phyloP scores from a whole-genome alignment of 345 rosid species.

The Mallotus nudiflorus region DNA sequence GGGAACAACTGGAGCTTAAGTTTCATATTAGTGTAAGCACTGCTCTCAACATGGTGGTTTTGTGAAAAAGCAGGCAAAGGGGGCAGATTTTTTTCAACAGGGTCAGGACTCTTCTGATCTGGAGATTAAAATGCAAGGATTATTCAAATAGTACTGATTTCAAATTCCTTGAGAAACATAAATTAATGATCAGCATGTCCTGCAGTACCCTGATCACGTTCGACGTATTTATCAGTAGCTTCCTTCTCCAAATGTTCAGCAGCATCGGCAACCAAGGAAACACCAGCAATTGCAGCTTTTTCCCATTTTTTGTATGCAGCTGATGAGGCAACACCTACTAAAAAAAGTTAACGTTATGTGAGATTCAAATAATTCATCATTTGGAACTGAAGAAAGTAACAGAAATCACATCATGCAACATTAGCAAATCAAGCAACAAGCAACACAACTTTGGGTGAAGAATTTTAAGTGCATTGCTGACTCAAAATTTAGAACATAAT shows the following conservation, averaged over 20 bases:
- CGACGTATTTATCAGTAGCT: conserved; percentile 51
- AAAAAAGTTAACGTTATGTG: conserved; percentile 21
- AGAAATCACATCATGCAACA: background rate
- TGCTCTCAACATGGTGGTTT: conserved; percentile 47
- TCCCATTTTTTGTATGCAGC: conserved; percentile 94
- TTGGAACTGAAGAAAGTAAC: background rate
- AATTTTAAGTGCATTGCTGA: background rate
- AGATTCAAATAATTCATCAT: background rate
- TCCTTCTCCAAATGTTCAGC: conserved; percentile 95
- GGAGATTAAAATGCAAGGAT: conserved; percentile 31
- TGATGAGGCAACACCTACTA: conserved; percentile 47
- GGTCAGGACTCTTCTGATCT: conserved; percentile 44
- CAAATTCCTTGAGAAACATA: conserved; percentile 22
- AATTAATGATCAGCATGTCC: conserved; percentile 27
- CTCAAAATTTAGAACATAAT: background rate
- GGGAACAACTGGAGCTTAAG: conserved; percentile 97
- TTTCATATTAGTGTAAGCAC: conserved; percentile 51
- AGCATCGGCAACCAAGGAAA: conserved; percentile 99
- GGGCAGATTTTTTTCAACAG: conserved; percentile 42
- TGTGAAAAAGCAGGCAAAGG: conserved; percentile 48
- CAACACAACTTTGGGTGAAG: background rate
- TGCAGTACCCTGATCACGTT: conserved; percentile 44
- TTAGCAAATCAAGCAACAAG: background rate
- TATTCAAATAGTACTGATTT: conserved; percentile 16
- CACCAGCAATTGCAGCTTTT: conserved; percentile 98